phyloP scores from a whole-genome alignment of 2,329 filamentous ascomycete genomes.

The Ceratocystiopsis minuta region DNA sequence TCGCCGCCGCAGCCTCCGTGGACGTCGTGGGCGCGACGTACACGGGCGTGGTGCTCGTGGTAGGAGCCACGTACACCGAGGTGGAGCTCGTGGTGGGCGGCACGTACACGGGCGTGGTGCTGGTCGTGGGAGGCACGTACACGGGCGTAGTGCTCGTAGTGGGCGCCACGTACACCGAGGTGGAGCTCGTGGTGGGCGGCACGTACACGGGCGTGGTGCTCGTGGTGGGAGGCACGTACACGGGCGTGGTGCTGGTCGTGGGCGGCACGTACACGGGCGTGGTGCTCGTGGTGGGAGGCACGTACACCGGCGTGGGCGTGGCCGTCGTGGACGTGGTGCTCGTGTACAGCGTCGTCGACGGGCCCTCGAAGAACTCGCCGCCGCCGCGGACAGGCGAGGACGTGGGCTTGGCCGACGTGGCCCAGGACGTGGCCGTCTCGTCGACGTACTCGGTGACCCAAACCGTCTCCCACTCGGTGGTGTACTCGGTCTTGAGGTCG shows the following conservation, averaged over 20 bases:
- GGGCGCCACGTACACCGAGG: not conserved
- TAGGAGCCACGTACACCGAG: not conserved
- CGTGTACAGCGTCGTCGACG: slow-evolving; percentile 6
- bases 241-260: not conserved
- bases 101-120: not conserved
- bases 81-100: not conserved
- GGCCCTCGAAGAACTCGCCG: slow-evolving; percentile 18
- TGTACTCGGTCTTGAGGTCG: slow-evolving; percentile 26
- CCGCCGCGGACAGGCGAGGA: slow-evolving; percentile 3
- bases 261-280: not conserved
- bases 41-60: not conserved
- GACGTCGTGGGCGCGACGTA: slow-evolving; percentile 6
- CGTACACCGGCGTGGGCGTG: not conserved
- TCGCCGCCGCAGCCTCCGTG: slow-evolving; percentile 8
- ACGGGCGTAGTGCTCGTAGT: not conserved
- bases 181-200: not conserved
- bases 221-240: not conserved
- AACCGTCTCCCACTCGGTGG: slow-evolving; percentile 31
- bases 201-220: not conserved
- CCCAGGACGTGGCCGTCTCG: slow-evolving; percentile 26
- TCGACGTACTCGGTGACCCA: slow-evolving; percentile 32
- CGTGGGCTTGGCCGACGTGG: slow-evolving; percentile 16
- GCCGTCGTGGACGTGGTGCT: not conserved
- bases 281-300: not conserved
- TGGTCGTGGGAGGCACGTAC: slow-evolving; percentile 4